Percentiles rank a stretch among this genome's conserved stretches.
phyloP scores from a whole-genome alignment of 192 early-diverging fungal genomes.

The Entomortierella lignicola region DNA sequence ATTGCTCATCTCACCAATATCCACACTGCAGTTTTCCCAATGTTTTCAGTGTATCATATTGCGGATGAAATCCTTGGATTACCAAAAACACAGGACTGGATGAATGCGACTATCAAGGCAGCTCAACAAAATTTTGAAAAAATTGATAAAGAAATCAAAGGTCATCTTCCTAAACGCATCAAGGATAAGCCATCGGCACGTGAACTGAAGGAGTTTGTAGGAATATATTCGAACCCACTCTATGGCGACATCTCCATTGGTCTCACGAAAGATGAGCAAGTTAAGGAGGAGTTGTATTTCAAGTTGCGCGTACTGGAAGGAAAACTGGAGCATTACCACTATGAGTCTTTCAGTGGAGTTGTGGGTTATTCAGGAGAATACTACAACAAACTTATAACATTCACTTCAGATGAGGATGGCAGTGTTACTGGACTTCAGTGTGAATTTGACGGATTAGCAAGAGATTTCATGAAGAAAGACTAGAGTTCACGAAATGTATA shows the following conservation, averaged over 20 bases:
- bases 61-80: constrained; percentile 18
- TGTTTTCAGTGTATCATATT: not conserved
- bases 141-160: not conserved
- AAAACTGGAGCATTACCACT: constrained; percentile 26
- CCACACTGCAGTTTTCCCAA: not conserved
- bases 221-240: constrained; percentile 4
- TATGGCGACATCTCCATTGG: constrained; percentile 8
- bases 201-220: not conserved
- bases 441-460: no score
- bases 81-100: constrained; percentile 10
- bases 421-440: no score
- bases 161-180: not conserved
- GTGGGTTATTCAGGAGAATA: no score
- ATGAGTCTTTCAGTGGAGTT: constrained; percentile 5
- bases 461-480: no score
- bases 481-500: no score
- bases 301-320: not conserved
- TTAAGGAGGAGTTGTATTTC: not conserved
- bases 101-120: not conserved
- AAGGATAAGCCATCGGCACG: constrained; percentile 11
- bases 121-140: not conserved
- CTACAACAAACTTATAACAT: no score
- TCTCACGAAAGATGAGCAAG: not conserved
- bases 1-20: constrained; percentile 6
- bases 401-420: no score